Conservation (phyloP, 768 basidiomycete genomes). For the Tylopilus rubrobrunneus region DNA sequence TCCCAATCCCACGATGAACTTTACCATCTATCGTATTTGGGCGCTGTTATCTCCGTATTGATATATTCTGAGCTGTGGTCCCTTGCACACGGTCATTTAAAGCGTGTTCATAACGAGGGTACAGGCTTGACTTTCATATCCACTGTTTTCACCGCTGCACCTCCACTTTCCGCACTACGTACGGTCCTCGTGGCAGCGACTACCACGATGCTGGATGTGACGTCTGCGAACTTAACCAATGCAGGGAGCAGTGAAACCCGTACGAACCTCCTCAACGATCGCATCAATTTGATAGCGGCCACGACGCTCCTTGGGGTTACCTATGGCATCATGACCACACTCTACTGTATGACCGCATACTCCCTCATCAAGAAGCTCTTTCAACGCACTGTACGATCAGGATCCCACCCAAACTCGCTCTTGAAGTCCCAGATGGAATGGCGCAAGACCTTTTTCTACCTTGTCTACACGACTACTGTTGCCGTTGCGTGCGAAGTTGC, state of each 20-base stretch:
- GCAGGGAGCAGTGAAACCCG: constrained; percentile 2
- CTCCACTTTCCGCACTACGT: constrained; percentile 2
- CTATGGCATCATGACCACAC: constrained; percentile 19
- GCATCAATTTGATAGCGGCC: constrained; percentile 22
- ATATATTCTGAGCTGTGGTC: not conserved
- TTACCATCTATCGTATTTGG: not conserved
- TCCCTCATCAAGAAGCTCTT: constrained; percentile 19
- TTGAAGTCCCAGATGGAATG: not conserved
- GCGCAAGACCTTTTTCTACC: constrained; percentile 25
- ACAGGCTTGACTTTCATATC: constrained; percentile 11
- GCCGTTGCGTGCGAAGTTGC: no score
- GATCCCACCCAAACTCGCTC: constrained; percentile 6
- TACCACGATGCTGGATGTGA: constrained; percentile 5
- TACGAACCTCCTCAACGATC: constrained; percentile 16
- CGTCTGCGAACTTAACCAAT: constrained; percentile 8
- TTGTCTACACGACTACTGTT: constrained; percentile 25
- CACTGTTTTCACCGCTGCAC: constrained; percentile 7
- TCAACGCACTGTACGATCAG: constrained; percentile 3
- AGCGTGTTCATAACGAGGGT: constrained; percentile 13
- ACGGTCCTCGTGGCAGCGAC: constrained; percentile 5
- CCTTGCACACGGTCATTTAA: constrained; percentile 26
- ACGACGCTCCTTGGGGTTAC: constrained; percentile 22
- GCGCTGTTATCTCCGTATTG: constrained; percentile 15
- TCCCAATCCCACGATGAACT: constrained; percentile 7
- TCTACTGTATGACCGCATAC: constrained; percentile 19